phyloP scores from a whole-genome alignment of 1,284 basidiomycete genomes.

The Cerioporus squamosus region DNA sequence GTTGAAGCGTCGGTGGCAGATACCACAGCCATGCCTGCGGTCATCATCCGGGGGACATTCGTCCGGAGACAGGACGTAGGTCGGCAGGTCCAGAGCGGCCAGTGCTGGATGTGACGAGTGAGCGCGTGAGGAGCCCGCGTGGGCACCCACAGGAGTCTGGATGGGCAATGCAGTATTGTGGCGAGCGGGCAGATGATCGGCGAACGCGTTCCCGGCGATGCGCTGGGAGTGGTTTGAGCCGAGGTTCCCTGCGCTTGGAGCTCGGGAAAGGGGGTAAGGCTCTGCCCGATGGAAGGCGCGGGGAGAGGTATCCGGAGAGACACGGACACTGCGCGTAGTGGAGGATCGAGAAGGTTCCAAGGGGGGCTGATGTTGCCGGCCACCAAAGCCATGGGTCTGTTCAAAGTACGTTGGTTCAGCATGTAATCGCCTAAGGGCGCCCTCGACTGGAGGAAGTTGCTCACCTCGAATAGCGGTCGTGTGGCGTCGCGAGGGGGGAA shows the following conservation, averaged over 20 bases:
- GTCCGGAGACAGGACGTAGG: slow-evolving; percentile 18
- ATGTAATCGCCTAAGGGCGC: too few species aligned
- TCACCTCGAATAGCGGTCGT: neutral
- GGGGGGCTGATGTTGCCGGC: too few species aligned
- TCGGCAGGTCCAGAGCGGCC: slow-evolving; percentile 7
- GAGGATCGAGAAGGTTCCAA: too few species aligned
- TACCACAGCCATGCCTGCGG: slow-evolving; percentile 66
- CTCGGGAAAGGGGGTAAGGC: too few species aligned
- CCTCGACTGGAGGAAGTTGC: neutral
- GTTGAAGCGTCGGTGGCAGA: slow-evolving; percentile 75
- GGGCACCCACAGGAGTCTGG: neutral
- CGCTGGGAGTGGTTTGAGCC: neutral
- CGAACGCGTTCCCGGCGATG: neutral
- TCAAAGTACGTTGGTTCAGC: neutral
- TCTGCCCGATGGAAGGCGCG: too few species aligned
- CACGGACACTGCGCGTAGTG: too few species aligned
- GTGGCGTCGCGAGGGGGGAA: neutral
- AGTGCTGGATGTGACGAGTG: slow-evolving; percentile 2
- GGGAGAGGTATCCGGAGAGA: too few species aligned
- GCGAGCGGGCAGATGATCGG: neutral
- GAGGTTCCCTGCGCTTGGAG: too few species aligned
- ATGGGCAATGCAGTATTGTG: neutral
- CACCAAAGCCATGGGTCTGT: too few species aligned
- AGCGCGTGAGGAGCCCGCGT: neutral
- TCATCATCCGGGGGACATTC: slow-evolving; percentile 31